Evolutionary conservation across 1,284 basidiomycete genomes (phyloP), one percentile per base, ranked within the genome.

Genomic region (Pyrrhoderma lamaoense): DNA sequence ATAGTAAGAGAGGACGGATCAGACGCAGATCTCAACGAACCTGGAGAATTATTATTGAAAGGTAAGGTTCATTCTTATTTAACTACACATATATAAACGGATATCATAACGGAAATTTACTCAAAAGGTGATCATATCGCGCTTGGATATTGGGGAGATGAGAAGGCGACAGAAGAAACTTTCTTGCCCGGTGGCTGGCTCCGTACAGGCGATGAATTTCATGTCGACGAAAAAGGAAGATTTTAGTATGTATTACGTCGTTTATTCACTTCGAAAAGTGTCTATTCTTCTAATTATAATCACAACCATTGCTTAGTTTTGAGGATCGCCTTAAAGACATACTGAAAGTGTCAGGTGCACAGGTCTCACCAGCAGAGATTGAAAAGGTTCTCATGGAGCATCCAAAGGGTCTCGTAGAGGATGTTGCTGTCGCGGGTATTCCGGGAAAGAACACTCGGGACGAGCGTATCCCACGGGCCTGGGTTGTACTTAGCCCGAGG

Each of bases 71-170:
- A 22, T 49, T 27, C 43, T n/a, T n/a, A n/a, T n/a, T n/a, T n/a
- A n/a, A n/a, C n/a, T n/a, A n/a, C n/a, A n/a, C n/a, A n/a, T n/a
- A n/a, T n/a, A n/a, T n/a, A n/a, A n/a, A n/a, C n/a, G n/a, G n/a
- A 9, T 37, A 11, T 37, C 35, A 11, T 37, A 9, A 11, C 35
- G 11, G 35, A 11, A 16, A 11, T 37, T 37, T 9, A 22, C 16
- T 16, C 27, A 16, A 21, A 22, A 55, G 54, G 79, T 19, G 62
- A 52, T 0, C 82, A 76, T 57, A 62, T 85, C 42, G 74, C 76
- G 0, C 60, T 78, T 1, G 86, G 86, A 0, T 89, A 89, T 62
- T 85, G 75, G 76, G 74, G 77, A 42, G 82, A 89, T 61, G 74
- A 77, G 50, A 69, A 75, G 55, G 81, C 84, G 0, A 86, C 78